Evolutionary conservation across 2,329 filamentous ascomycete genomes (phyloP), one percentile per base, ranked within the genome.

Genomic region (Colletotrichum lindemuthianum): DNA sequence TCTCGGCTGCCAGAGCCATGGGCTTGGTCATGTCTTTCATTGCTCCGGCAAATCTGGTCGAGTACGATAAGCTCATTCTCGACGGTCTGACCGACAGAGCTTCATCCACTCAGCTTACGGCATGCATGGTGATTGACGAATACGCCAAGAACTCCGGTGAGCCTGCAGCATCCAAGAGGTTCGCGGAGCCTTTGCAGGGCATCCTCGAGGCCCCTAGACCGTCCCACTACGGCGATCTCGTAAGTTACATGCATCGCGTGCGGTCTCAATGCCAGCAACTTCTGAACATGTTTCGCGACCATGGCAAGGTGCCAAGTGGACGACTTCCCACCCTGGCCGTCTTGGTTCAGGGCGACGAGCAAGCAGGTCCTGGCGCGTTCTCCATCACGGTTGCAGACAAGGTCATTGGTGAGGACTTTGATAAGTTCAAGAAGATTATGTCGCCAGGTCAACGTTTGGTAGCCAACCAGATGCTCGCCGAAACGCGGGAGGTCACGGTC

Each of bases 291-390:
- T 99, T 99, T 85, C 88, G 93, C 70, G 95, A 98, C 70, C 90
- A 93, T 72, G 93, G 92, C 41, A 94, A 96, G 74, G 89, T 97
- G 2, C 86, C 91, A 24, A 85, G 88, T 52, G 84, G 85, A 67
- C 92, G 90, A 73, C 81, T 98, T 44, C 95, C 96, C 1, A 85
- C 85, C 6, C 85, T 98, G 50, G 93, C 96, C 24, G 92, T 97
- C 3, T 88, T 99, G 15, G 95, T 97, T 8, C 96, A 99, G 78
- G 96, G 96, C 36, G 95, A 98, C 73, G 84, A 91, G 6, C 92
- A 96, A 73, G 95, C 96, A 40, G 95, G 96, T 0, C 94, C 95
- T 9, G 95, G 89, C 71, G 95, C 96, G 7, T 99, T 99, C 76
- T 96, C 93, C 1, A 86, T 98, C 55, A 80, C 85, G 1, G 93